phyloP scores from a whole-genome alignment of 371 early-diverging fungal genomes.

The Conidiobolus incongruus region DNA sequence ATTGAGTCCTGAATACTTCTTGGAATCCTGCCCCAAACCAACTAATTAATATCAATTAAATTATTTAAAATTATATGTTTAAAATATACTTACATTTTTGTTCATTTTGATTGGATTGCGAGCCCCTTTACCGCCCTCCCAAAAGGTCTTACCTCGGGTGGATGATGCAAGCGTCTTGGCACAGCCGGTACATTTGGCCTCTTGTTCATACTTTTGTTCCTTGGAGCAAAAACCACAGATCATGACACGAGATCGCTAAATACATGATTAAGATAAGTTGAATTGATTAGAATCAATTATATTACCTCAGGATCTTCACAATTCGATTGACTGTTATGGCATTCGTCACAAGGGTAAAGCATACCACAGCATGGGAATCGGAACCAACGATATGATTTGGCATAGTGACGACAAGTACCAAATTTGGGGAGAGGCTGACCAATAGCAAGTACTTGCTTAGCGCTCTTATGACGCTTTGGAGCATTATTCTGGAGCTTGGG shows the following conservation, averaged over 20 bases:
- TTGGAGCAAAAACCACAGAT: slow-evolving; percentile 83
- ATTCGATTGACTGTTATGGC: slow-evolving; percentile 65
- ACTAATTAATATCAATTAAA: too few species aligned
- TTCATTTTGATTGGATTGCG: slow-evolving; percentile 60
- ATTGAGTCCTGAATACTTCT: not conserved
- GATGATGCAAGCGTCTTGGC: slow-evolving; percentile 38
- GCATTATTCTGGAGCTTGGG: too few species aligned
- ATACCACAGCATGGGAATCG: slow-evolving; percentile 79
- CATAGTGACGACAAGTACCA: slow-evolving; percentile 1
- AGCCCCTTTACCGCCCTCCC: slow-evolving; percentile 95
- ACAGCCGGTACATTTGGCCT: slow-evolving; percentile 29
- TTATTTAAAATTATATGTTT: not conserved
- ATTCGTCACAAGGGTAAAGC: slow-evolving; percentile 79
- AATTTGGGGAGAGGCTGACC: slow-evolving; percentile 7
- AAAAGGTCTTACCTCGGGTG: slow-evolving; percentile 33
- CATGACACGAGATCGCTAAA: slow-evolving; percentile 44
- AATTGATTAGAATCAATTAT: not conserved
- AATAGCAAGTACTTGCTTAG: too few species aligned
- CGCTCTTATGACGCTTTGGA: too few species aligned
- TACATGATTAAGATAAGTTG: not conserved
- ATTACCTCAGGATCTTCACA: slow-evolving; percentile 19
- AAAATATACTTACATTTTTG: not conserved
- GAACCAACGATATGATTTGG: slow-evolving; percentile 59
- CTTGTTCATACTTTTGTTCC: slow-evolving; percentile 45
- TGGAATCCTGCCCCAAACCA: too few species aligned